Evolutionary conservation across 2,329 filamentous ascomycete genomes (phyloP), one percentile per base, ranked within the genome.

Genomic region (Fusarium albidum): DNA sequence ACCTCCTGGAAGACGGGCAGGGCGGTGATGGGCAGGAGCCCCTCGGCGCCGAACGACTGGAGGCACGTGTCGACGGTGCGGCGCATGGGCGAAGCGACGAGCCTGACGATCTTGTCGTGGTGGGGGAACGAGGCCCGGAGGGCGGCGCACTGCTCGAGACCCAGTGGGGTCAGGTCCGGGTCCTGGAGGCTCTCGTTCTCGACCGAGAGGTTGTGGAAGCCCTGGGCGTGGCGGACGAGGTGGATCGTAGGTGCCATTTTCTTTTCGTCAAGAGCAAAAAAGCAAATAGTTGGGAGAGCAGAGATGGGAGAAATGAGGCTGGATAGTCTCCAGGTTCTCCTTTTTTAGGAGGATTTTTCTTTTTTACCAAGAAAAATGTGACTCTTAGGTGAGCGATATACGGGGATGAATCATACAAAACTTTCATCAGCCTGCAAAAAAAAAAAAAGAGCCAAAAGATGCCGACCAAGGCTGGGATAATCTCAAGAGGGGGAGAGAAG

Each of bases 1-100:
- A 91, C 86, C 73, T 96, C 93, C 73, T 96, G 93, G 5, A 91
- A 76, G 57, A 90, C 85, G 1, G 91, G 91, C 11, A 95, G 75
- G 2, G 87, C 86, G 21, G 89, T 74, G 44, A 96, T 81, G 49
- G 71, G 72, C 27, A 72, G 71, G 6, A 75, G 73, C 7, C 63
- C 52, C 17, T 78, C 66, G 44, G 84, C 79, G 14, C 80, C 81
- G 71, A 96, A 96, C 38, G 84, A 82, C 47, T 85, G 75, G 26
- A 92, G 79, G 28, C 89, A 87, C 3, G 92, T 96, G 73, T 91
- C 85, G 38, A 96, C 79, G 3, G 92, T 96, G 57, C 92, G 86
- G 43, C 88, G 87, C 62, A 96, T 81, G 6, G 92, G 92, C 1
- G 91, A 95, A 32, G 91, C 86, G 17, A 92, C 82, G 11, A 96